phyloP scores from a whole-genome alignment of 495 filamentous ascomycete species.

The Talaromyces borbonicus region DNA sequence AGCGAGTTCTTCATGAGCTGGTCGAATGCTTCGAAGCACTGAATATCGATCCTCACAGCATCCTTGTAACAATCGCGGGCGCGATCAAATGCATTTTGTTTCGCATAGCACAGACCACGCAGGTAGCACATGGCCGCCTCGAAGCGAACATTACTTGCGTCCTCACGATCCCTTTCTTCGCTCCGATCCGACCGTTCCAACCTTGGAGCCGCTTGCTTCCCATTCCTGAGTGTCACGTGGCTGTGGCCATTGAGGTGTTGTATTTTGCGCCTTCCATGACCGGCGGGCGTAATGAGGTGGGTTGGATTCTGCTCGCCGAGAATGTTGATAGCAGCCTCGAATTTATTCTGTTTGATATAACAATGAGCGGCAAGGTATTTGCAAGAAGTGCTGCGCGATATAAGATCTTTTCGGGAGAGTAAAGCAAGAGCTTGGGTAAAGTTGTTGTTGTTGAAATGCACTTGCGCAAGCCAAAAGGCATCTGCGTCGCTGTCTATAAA shows the following conservation, averaged over 20 bases:
- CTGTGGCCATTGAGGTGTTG: conserved; percentile 42
- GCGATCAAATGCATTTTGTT: conserved; percentile 94
- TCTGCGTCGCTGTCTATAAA: conserved; percentile 72
- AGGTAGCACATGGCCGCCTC: conserved; percentile 98
- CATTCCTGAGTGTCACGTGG: conserved; percentile 38
- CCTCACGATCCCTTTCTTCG: conserved; percentile 58
- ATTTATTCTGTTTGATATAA: conserved; percentile 80
- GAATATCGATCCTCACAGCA: conserved; percentile 90
- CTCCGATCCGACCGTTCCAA: conserved; percentile 45
- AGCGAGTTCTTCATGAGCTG: conserved; percentile 95
- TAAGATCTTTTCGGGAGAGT: conserved; percentile 73
- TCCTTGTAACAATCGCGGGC: conserved; percentile 98
- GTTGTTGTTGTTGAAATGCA: conserved; percentile 89
- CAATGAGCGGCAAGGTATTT: conserved; percentile 89
- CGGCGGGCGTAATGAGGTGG: conserved; percentile 62
- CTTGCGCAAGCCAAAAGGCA: conserved; percentile 88
- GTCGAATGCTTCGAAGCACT: conserved; percentile 97
- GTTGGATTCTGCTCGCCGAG: conserved; percentile 88
- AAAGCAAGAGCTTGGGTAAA: conserved; percentile 82
- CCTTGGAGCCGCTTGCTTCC: conserved; percentile 30
- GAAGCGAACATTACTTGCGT: conserved; percentile 63
- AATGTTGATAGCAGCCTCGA: conserved; percentile 77
- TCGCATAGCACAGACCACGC: conserved; percentile 86
- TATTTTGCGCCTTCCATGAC: conserved; percentile 53
- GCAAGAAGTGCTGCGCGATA: conserved; percentile 72